Evolutionary conservation across 768 basidiomycete genomes (phyloP), one percentile per base, ranked within the genome.

Genomic region (Cystobasidium tubakii): DNA sequence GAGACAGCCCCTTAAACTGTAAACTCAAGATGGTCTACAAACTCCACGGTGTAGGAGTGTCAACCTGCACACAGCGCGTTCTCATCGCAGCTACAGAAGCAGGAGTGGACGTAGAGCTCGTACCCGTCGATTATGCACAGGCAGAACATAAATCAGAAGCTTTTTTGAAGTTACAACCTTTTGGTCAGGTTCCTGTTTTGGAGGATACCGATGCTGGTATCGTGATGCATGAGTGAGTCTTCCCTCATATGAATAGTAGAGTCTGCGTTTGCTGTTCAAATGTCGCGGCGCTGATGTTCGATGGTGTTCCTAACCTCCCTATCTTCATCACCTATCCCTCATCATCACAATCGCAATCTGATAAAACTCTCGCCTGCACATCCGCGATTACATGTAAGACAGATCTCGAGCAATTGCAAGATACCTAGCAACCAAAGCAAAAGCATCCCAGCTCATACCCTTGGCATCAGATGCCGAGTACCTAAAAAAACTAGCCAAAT

Each of bases 51-150:
- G 27, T 27, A 19, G 33, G 46, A 1, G 21, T 62, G n/a, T 71
- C 69, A 13, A 71, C 69, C 12, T 71, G 69, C 69, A 57, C 69
- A 10, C 69, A 57, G 39, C 69, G 69, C 17, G 69, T 71, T 23
- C 33, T 71, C 13, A 53, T 71, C n/a, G 36, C 69, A 12, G 53
- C 54, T 44, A 36, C 53, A 10, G 69, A 71, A 55, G 31, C 29
- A n/a, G 54, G 43, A 6, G 6, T 71, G 10, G 53, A 55, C 6
- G 33, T 71, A 25, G 54, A 71, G 31, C 19, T 71, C 10, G 53
- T 71, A 1, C 27, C 31, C 6, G 55, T 71, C 53, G 55, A 55
- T 31, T 33, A 60, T n/a, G 21, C 12, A 55, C 34, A 31, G 33
- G 69, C 54, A 29, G 69, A 71, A 55, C 69, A 71, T 27, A 71